Evolutionary conservation across 208 protist species (phyloP), one percentile per base, ranked within the genome.

Genomic region (Angomonas ambiguus): DNA sequence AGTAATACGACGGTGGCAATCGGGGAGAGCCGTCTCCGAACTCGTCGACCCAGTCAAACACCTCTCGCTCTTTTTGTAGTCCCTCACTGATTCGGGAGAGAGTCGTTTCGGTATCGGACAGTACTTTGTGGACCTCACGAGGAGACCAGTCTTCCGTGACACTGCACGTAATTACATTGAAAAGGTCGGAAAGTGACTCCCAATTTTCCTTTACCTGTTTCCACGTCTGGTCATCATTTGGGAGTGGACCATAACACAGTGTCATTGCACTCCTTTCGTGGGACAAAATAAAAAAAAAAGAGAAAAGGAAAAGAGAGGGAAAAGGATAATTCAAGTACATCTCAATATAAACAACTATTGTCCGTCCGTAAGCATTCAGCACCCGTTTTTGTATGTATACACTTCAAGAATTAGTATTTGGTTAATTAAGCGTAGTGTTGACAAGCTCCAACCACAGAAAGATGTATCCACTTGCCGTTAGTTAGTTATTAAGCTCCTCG

Each of bases 1-100:
- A 90, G 45, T 63, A 70, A 42, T 86, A 84, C 68, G 80, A 90
- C 20, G 79, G 83, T n/a, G 83, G 79, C 33, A 86, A 73, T 42
- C 30, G 2, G 48, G 58, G 25, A 34, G 48, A 1, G 35, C 51
- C 38, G 64, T 41, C 11, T 67, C 62, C 25, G 48, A 61, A 1
- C 51, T 49, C 22, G 60, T 30, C 2, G 60, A 60, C 0, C 55
- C 13, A 22, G 69, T 42, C 24, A 41, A 33, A 53, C 20, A 20
- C 10, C 45, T 53, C 45, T 24, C 45, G 13, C 24, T 53, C 45
- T 20, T 27, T 24, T 13, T 20, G 20, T 5, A 53, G 45, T 27
- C 16, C 3, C 18, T 53, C 45, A 27, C 13, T 27, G 20, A 53
- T 53, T 53, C 24, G 45, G 10, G 4, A 5, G 4, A 53, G 45